A percentile compares a stretch with the other conserved stretches of the same genome.
Evolutionary conservation across 192 early-diverging fungal species (phyloP).

Genomic region (Coemansia sp.): DNA sequence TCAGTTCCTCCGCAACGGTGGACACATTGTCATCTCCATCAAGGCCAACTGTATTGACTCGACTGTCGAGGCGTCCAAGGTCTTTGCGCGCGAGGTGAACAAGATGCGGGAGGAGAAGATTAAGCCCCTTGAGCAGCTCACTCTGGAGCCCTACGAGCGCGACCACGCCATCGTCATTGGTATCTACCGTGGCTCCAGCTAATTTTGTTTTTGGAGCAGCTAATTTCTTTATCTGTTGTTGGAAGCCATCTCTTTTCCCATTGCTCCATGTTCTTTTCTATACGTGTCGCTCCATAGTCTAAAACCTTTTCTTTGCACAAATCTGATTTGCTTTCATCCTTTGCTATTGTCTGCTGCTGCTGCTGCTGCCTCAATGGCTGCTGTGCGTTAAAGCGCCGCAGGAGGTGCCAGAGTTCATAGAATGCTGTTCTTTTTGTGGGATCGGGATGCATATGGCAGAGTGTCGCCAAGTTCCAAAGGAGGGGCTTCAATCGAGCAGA

Average conservation of each 20-base stretch:
- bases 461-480: neutral
- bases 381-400: neutral
- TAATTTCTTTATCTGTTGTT: conserved; percentile 19
- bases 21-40: conserved; percentile 98
- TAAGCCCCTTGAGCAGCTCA: conserved; percentile 93
- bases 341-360: neutral
- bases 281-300: neutral
- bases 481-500: neutral
- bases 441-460: no score
- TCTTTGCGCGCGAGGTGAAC: conserved; percentile 96
- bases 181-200: conserved; percentile 61
- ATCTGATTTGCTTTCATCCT: neutral
- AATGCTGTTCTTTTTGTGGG: neutral
- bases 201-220: no score
- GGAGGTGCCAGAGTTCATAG: neutral
- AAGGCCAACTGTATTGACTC: conserved; percentile 99
- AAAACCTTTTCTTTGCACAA: neutral
- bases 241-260: neutral
- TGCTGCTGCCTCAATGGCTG: neutral
- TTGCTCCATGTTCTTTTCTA: neutral
- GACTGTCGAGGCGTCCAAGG: conserved; percentile 92
- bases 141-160: conserved; percentile 97
- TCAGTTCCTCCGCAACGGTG: conserved; percentile 95
- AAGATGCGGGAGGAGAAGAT: conserved; percentile 86
- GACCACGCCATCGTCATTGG: conserved; percentile 98